Evolutionary conservation across 805 yeast genomes (phyloP).

Genomic region (Vanderwaltozyma yarrowii): DNA sequence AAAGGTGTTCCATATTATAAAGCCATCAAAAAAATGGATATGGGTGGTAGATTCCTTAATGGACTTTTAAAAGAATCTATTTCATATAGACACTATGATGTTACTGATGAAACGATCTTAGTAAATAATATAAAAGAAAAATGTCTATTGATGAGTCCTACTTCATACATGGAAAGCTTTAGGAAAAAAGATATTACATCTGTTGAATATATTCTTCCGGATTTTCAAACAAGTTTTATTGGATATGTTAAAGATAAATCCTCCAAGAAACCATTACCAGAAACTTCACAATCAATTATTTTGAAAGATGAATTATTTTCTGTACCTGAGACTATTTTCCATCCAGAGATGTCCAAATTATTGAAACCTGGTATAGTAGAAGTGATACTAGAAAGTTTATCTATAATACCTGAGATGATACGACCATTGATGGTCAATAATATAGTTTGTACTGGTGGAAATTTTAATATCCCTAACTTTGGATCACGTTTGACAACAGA

Average conservation of each 20-base stretch:
- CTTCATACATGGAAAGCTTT: slow-evolving; percentile 31
- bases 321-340: slow-evolving; percentile 77
- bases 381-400: slow-evolving; percentile 56
- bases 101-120: slow-evolving; percentile 79
- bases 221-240: slow-evolving; percentile 64
- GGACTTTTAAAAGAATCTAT: slow-evolving; percentile 77
- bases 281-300: slow-evolving; percentile 53
- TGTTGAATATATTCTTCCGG: slow-evolving; percentile 77
- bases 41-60: slow-evolving; percentile 79
- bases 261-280: slow-evolving; percentile 25
- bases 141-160: slow-evolving; percentile 36
- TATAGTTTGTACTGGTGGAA: slow-evolving; percentile 76
- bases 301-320: slow-evolving; percentile 80
- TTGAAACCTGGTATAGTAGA: slow-evolving; percentile 71
- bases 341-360: slow-evolving; percentile 72
- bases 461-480: slow-evolving; percentile 60
- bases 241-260: slow-evolving; percentile 51
- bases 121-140: slow-evolving; percentile 80
- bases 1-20: slow-evolving; percentile 68
- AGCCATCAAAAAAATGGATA: slow-evolving; percentile 67
- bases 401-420: slow-evolving; percentile 59
- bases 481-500: slow-evolving; percentile 50
- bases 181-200: slow-evolving; percentile 26
- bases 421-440: slow-evolving; percentile 73
- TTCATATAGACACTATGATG: slow-evolving; percentile 86